phyloP scores from a whole-genome alignment of 805 yeast species.

The Schwanniomyces polymorphus region DNA sequence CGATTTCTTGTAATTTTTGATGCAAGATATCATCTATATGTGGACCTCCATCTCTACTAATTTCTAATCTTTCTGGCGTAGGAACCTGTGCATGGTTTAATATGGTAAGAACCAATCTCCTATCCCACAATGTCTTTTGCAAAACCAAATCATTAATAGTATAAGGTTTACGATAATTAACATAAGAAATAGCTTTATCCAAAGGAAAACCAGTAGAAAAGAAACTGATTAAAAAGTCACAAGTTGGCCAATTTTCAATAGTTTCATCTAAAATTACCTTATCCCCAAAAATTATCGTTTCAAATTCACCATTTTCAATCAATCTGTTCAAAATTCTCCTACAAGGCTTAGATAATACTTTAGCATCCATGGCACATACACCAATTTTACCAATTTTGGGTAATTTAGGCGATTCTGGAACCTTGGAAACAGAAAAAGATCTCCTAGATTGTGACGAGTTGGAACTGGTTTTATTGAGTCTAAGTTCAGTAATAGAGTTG shows the following conservation, averaged over 20 bases:
- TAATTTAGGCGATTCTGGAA: slow-evolving; percentile 46
- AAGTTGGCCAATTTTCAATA: slow-evolving; percentile 98
- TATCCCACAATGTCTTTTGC: slow-evolving; percentile 97
- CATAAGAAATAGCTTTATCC: slow-evolving; percentile 92
- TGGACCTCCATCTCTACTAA: slow-evolving; percentile 97
- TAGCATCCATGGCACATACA: slow-evolving; percentile 98
- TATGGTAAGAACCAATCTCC: slow-evolving; percentile 80
- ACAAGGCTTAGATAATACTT: slow-evolving; percentile 94
- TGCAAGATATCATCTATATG: slow-evolving; percentile 59
- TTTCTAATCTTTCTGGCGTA: slow-evolving; percentile 84
- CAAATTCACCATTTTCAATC: slow-evolving; percentile 93
- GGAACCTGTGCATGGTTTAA: slow-evolving; percentile 83
- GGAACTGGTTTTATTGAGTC: slow-evolving; percentile 35
- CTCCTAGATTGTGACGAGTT: slow-evolving; percentile 34
- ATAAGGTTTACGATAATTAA: slow-evolving; percentile 84
- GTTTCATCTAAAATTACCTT: slow-evolving; percentile 91
- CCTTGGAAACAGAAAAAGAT: slow-evolving; percentile 34
- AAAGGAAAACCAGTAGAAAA: slow-evolving; percentile 96
- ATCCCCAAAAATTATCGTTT: slow-evolving; percentile 95
- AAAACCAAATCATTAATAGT: slow-evolving; percentile 83
- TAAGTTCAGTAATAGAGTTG: slow-evolving; percentile 17
- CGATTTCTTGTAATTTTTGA: slow-evolving; percentile 45
- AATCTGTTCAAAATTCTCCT: slow-evolving; percentile 83
- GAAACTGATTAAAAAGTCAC: slow-evolving; percentile 91
- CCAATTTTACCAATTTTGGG: slow-evolving; percentile 91